Evolutionary conservation across 148 eudicot genomes (phyloP).

Genomic region (Rhododendron williamsianum): DNA sequence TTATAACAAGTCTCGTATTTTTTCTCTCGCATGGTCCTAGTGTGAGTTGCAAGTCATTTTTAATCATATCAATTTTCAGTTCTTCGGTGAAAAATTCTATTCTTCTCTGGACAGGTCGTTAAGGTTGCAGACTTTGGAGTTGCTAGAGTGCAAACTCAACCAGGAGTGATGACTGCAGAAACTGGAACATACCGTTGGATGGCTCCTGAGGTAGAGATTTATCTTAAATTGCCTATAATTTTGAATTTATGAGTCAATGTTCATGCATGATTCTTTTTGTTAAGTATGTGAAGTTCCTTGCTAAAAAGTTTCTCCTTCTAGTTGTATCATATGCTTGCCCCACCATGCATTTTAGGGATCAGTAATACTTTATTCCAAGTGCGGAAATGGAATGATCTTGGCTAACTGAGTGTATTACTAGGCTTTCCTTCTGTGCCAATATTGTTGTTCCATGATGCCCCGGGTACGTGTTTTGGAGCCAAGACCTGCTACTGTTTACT

Average conservation of each 20-base stretch:
- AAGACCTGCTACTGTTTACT: not conserved
- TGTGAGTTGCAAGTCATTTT: not conserved
- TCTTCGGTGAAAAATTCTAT: conserved; percentile 4
- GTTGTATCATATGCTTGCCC: not conserved
- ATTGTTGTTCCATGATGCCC: not conserved
- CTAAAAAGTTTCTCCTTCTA: not conserved
- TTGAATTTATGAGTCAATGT: not conserved
- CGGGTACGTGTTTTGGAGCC: not conserved
- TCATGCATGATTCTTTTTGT: not conserved
- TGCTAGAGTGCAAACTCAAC: conserved; percentile 54
- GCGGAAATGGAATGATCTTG: not conserved
- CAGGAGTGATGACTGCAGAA: conserved; percentile 77
- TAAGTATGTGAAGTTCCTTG: not conserved
- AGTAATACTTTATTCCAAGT: not conserved
- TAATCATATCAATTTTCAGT: not conserved
- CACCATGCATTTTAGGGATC: not conserved
- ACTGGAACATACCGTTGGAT: conserved; percentile 82
- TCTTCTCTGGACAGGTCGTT: conserved; percentile 32
- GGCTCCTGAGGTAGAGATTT: conserved; percentile 64
- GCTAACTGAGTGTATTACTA: not conserved
- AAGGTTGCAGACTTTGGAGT: conserved; percentile 84
- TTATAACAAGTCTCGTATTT: not conserved
- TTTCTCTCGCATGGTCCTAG: not conserved
- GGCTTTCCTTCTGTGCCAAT: not conserved
- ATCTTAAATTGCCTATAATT: not conserved